Evolutionary conservation across 495 filamentous ascomycete species (phyloP).

Genomic region (Xylaria castorea): DNA sequence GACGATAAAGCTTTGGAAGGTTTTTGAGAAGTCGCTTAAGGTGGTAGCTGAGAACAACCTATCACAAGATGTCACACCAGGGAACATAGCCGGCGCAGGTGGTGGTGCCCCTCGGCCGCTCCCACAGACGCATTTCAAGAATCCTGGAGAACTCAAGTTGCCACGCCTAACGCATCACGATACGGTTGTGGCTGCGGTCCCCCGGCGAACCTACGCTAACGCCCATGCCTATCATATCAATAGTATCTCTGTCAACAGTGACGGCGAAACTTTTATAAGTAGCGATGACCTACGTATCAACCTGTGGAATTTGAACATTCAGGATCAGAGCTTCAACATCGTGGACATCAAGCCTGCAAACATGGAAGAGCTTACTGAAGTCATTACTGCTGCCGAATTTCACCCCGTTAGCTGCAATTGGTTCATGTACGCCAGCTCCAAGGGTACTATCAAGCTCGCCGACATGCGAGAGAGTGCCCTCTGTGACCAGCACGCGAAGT

Average conservation of each 20-base stretch:
- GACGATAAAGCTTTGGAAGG: constrained; percentile 99
- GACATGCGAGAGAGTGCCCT: constrained; percentile 97
- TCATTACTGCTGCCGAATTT: constrained; percentile 98
- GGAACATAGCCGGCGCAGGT: constrained; percentile 74
- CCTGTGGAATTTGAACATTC: constrained; percentile 98
- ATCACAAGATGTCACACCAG: constrained; percentile 90
- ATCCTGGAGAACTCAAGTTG: constrained; percentile 83
- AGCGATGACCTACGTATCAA: constrained; percentile 98
- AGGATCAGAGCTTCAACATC: constrained; percentile 99
- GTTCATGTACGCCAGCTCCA: constrained; percentile 99
- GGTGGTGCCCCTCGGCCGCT: constrained; percentile 68
- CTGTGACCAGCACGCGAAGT: constrained; percentile 93
- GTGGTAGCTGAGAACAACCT: constrained; percentile 99
- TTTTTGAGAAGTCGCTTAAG: constrained; percentile 98
- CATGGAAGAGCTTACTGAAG: constrained; percentile 99
- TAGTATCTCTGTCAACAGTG: constrained; percentile 99
- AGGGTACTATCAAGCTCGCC: constrained; percentile 97
- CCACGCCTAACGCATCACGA: constrained; percentile 97
- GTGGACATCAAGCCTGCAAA: constrained; percentile 99
- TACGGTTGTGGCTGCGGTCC: constrained; percentile 96
- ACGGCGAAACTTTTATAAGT: constrained; percentile 98
- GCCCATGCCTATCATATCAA: constrained; percentile 99
- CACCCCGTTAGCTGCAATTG: constrained; percentile 97
- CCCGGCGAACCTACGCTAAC: constrained; percentile 94
- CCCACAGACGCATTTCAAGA: constrained; percentile 77